Evolutionary conservation across 192 early-diverging fungal genomes (phyloP).

Genomic region (Dissophora ornata): DNA sequence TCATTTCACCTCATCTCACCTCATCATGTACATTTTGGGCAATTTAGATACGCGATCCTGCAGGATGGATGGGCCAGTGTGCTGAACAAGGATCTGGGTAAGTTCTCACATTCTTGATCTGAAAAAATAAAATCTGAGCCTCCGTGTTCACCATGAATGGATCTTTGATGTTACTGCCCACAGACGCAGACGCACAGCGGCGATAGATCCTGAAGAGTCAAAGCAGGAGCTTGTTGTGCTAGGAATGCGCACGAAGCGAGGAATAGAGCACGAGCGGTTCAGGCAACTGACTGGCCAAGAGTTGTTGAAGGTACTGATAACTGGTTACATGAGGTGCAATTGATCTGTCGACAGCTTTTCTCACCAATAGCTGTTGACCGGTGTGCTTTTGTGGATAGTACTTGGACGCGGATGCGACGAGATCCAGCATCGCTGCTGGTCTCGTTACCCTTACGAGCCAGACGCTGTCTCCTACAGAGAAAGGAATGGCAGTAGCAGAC

Average conservation of each 20-base stretch:
- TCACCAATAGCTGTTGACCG: no score
- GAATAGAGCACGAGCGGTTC: conserved; percentile 52
- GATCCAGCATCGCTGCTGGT: conserved; percentile 18
- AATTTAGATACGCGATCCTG: conserved; percentile 61
- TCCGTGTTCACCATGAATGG: no score
- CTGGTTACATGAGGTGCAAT: not conserved
- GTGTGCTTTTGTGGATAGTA: conserved; percentile 9
- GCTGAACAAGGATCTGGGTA: conserved; percentile 60
- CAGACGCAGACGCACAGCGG: conserved; percentile 6
- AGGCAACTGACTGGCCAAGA: conserved; percentile 28
- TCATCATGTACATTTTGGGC: not conserved
- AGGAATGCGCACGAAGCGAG: conserved; percentile 61
- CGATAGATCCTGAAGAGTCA: not conserved
- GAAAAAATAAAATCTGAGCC: not conserved
- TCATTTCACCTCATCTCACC: no score
- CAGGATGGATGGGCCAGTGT: conserved; percentile 62
- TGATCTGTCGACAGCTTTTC: not conserved
- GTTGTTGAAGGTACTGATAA: conserved; percentile 52
- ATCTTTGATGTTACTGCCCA: not conserved
- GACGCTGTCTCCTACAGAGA: conserved; percentile 61
- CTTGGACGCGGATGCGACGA: conserved; percentile 11
- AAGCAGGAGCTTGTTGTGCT: conserved; percentile 62
- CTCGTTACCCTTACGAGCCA: conserved; percentile 16
- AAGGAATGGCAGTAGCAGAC: conserved; percentile 63
- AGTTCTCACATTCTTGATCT: not conserved